phyloP scores from a whole-genome alignment of 2,329 filamentous ascomycete genomes.

The Hirsutella rhossiliensis region DNA sequence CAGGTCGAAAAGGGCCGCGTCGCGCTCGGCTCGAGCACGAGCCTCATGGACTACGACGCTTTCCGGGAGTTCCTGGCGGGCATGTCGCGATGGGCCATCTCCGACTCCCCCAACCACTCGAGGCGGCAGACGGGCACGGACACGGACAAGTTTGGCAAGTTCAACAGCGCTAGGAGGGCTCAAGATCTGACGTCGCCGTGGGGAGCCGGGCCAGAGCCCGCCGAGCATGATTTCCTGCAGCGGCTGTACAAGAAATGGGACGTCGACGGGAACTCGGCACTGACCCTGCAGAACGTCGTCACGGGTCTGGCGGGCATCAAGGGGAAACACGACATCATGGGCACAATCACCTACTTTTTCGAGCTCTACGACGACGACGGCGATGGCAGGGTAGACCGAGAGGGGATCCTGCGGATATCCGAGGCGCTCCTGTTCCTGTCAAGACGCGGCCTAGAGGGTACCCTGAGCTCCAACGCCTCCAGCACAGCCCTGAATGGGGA shows the following conservation, averaged over 20 bases:
- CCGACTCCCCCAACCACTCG: conserved; percentile 62
- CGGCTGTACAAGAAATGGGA: conserved; percentile 86
- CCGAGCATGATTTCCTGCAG: conserved; percentile 89
- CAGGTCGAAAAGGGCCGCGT: conserved; percentile 74
- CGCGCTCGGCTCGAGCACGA: conserved; percentile 78
- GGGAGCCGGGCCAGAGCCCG: conserved; percentile 52
- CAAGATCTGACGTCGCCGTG: conserved; percentile 36
- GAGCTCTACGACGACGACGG: conserved; percentile 90
- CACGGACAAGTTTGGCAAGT: conserved; percentile 46
- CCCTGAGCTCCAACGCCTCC: conserved; percentile 53
- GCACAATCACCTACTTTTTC: conserved; percentile 95
- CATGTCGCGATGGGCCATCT: conserved; percentile 85
- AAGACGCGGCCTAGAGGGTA: conserved; percentile 70
- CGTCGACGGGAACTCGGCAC: conserved; percentile 57
- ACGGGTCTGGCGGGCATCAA: conserved; percentile 84
- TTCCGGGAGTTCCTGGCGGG: conserved; percentile 89
- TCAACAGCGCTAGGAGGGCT: conserved; percentile 39
- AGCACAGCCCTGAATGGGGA: conserved; percentile 37
- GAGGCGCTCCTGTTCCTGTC: conserved; percentile 90
- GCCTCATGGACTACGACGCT: conserved; percentile 92
- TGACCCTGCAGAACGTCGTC: conserved; percentile 87
- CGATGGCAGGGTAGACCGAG: conserved; percentile 84
- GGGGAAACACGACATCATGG: conserved; percentile 92
- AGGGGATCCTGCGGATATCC: conserved; percentile 89
- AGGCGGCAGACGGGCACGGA: conserved; percentile 33